Base-by-base conservation (phyloP, 192 early-diverging fungal species). In the Pilaira anomala region DNA sequence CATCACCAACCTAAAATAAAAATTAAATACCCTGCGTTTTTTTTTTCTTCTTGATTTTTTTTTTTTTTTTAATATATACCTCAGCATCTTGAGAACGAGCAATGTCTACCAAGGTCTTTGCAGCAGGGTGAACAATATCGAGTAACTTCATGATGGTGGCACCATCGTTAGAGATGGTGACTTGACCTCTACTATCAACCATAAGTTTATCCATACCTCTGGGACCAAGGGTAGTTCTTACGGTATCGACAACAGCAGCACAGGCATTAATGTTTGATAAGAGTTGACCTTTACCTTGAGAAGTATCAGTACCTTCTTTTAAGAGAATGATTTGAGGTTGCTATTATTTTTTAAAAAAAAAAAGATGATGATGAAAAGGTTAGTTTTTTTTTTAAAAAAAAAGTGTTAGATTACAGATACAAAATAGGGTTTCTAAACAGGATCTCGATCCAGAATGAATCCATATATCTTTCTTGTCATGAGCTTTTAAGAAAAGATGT, bases 141-240 rank as follows among this genome's bases (percentile, higher is more conserved):
- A 99, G 79, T 49, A 98, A 80, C 78, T 91, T 93, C 87, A 99
- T 89, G 73, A 99, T 99, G 12, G 97, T 99, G 2, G 97, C 97
- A 48, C 97, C 97, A 78, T 99, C 97, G 75, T 99, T 99, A 25
- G 95, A 98, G 68, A 98, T 98, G 13, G 95, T 98, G 29, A 95
- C 95, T 45, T 85, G 68, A 41, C 90, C 90, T 69, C 90, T 91
- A 55, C 84, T 83, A 71, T 97, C 95, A 46, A 98, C 95, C 63
- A 99, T 98, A 49, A 99, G 81, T 81, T 99, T 99, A 76, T 99
- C 97, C 97, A 99, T 99, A 57, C 97, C 97, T 60, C 95, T 85
- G 33, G 97, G 97, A 45, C 97, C 97, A 36, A 99, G 85, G 22
- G 97, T 98, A 5, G 95, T 97, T 64, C 93, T 86, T 67, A 99